These are phyloP conservation scores for Prillingera fragicola DNA, from an alignment of 1,284 basidiomycete species.

Conservation along the genomic window DNA sequence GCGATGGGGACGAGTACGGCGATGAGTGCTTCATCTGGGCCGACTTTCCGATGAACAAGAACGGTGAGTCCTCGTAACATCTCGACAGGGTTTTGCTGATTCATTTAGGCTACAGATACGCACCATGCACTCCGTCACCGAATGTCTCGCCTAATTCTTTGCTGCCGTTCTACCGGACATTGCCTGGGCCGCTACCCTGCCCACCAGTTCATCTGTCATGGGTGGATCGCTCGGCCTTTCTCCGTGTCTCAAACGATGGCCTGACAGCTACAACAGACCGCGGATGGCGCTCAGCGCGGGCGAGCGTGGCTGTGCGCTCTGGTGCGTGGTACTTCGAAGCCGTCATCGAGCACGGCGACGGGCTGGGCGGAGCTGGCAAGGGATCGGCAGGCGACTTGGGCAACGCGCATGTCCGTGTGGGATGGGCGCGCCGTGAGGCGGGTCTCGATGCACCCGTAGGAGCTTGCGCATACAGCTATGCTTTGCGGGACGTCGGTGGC, in stretches of 20 bases:
- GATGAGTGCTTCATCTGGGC: constrained; percentile 46
- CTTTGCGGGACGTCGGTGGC: constrained; percentile 81
- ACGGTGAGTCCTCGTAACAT: too few relatives aligned
- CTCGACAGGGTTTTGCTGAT: not conserved
- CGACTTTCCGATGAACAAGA: constrained; percentile 45
- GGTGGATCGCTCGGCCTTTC: constrained; percentile 53
- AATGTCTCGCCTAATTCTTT: constrained; percentile 30
- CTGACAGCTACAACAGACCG: constrained; percentile 71
- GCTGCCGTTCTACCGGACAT: constrained; percentile 43
- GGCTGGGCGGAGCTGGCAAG: constrained; percentile 50
- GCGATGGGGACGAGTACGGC: constrained; percentile 33
- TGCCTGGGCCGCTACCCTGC: constrained; percentile 33
- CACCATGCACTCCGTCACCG: constrained; percentile 47
- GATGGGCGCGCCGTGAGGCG: constrained; percentile 87
- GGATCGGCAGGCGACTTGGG: constrained; percentile 30
- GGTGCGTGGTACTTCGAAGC: constrained; percentile 96
- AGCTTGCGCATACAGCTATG: constrained; percentile 90
- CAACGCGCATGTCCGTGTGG: constrained; percentile 72
- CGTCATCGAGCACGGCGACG: constrained; percentile 63
- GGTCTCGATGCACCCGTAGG: constrained; percentile 88
- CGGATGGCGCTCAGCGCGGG: constrained; percentile 83
- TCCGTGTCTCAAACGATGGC: constrained; percentile 77
- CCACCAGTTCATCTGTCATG: constrained; percentile 47
- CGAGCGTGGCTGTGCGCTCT: constrained; percentile 80
- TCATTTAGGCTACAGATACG: constrained; percentile 47